Base-by-base conservation (phyloP, 805 yeast genomes). In the Spathaspora passalidarum region DNA sequence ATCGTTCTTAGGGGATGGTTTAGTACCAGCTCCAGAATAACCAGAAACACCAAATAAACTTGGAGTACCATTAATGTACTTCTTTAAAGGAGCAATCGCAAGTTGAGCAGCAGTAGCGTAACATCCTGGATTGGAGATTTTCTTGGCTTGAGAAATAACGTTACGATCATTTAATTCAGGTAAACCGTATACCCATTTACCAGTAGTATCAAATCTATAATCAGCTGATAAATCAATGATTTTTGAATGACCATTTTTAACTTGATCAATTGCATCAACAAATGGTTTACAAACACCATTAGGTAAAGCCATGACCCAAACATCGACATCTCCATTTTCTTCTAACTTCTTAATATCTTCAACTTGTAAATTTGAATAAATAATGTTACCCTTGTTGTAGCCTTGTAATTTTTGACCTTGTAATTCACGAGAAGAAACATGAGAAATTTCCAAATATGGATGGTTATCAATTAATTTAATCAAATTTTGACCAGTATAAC, bases 221-320 rank as follows among this genome's bases (percentile, higher is more conserved):
- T 94, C 99, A 13, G 99, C 99, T 25, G 96, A 86, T 48, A 94
- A 74, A 62, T 94, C 99, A 51, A 94, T 76, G 48, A 94, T 89
- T 60, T 90, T 94, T 14, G 87, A 84, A 39, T 81, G 75, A 39
- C 91, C 86, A 41, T 59, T 56, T n/a, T 62, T 60, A 22, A 83
- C 86, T 17, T 82, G 74, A 54, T 83, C 88, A 56, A 87, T 86
- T 20, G 92, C 89, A 16, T 83, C 83, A 34, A 87, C 94, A 63
- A 87, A 86, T 45, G 90, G 94, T 62, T 83, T 82, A 62, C 98
- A 94, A 32, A 94, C 97, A 41, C 97, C 97, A 64, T 94, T 94
- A 52, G 99, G 99, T 59, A 94, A 78, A 1, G 99, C 99, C 99
- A 95, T 94, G 21, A 95, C 96, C 99, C 99, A 94, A 43, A 91